Conservation (phyloP, 2,329 filamentous ascomycete genomes). For the Ramularia endophylla region DNA sequence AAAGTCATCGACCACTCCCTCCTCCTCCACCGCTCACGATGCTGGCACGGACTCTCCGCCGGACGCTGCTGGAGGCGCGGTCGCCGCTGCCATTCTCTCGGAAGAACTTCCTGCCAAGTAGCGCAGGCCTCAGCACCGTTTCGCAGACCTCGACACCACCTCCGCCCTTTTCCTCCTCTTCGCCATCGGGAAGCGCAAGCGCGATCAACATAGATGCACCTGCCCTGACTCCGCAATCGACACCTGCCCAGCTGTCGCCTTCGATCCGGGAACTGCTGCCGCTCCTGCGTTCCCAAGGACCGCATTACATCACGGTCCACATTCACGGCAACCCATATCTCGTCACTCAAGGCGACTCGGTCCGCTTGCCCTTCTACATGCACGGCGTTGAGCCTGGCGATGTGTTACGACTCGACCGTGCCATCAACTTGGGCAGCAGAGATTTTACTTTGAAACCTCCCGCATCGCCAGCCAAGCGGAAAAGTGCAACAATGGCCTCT, state of each 20-base stretch:
- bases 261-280: slow-evolving; percentile 61
- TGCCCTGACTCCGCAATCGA: neutral
- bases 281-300: slow-evolving; percentile 64
- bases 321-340: slow-evolving; percentile 77
- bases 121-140: slow-evolving; percentile 40
- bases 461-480: slow-evolving; percentile 42
- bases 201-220: neutral
- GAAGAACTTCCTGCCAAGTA: slow-evolving; percentile 48
- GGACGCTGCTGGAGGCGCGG: slow-evolving; percentile 58
- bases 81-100: slow-evolving; percentile 40
- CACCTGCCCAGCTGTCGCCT: slow-evolving; percentile 42
- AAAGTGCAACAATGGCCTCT: slow-evolving; percentile 23
- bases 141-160: slow-evolving; percentile 15
- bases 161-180: neutral
- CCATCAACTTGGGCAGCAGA: slow-evolving; percentile 72
- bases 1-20: neutral
- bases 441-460: slow-evolving; percentile 83
- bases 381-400: slow-evolving; percentile 62
- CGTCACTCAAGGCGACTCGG: slow-evolving; percentile 53
- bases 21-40: slow-evolving; percentile 28
- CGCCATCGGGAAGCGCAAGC: neutral
- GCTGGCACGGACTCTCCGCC: slow-evolving; percentile 51
- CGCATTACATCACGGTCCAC: slow-evolving; percentile 73
- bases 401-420: slow-evolving; percentile 79
- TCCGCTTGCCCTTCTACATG: slow-evolving; percentile 48